Conservation (phyloP, 192 early-diverging fungal genomes). For the Chytriomyces sp. region DNA sequence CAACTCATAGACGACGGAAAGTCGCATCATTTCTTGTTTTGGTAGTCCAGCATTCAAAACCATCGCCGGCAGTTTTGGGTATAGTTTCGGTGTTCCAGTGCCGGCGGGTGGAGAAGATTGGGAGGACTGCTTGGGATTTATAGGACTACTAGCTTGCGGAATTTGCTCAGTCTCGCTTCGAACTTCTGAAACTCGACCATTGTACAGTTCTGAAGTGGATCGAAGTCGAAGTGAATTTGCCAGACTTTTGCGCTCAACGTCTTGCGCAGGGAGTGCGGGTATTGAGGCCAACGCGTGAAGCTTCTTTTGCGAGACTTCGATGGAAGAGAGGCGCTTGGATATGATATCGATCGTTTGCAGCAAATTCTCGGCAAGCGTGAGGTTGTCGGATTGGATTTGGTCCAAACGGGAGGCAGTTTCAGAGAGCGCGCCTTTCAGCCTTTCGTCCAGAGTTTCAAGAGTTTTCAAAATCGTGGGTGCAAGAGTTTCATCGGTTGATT, state of each 20-base stretch:
- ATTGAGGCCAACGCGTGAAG: conserved; percentile 1
- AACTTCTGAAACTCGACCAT: not conserved
- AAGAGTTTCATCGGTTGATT: conserved; percentile 4
- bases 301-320: conserved; percentile 33
- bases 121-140: not conserved
- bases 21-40: conserved; percentile 61
- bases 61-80: conserved; percentile 56
- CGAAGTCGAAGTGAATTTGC: not conserved
- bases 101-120: conserved; percentile 10
- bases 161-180: not conserved
- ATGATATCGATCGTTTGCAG: conserved; percentile 14
- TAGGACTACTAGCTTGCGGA: not conserved
- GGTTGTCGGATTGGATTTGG: conserved; percentile 9
- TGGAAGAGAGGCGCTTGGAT: conserved; percentile 1
- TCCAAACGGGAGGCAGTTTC: conserved; percentile 25
- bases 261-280: not conserved
- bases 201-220: not conserved
- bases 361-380: conserved; percentile 33
- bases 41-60: conserved; percentile 47
- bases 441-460: conserved; percentile 9
- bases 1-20: conserved; percentile 63
- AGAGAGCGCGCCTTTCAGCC: not conserved
- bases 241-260: not conserved
- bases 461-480: not conserved
- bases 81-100: conserved; percentile 41